Percentiles rank a stretch among this genome's conserved stretches.
Evolutionary conservation across 768 basidiomycete genomes (phyloP).

Genomic region (Rhizopogon sp.): DNA sequence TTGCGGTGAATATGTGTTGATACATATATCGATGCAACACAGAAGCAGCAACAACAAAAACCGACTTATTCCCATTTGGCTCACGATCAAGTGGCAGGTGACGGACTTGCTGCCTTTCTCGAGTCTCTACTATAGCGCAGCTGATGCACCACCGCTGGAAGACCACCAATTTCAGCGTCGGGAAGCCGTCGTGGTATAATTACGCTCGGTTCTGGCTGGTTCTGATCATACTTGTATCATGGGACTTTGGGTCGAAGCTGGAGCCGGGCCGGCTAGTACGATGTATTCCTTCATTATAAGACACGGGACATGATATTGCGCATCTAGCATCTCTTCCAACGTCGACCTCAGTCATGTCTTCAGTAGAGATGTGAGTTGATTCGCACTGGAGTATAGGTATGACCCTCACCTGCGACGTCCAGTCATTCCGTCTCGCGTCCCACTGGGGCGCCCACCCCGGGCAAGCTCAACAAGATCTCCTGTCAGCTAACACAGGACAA

Average conservation of each 20-base stretch:
- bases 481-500: slow-evolving; percentile 73
- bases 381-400: not conserved
- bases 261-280: slow-evolving; percentile 4
- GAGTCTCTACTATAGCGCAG: no score
- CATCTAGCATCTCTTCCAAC: not conserved
- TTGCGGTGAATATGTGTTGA: no score
- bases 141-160: no score
- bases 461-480: slow-evolving; percentile 70
- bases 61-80: no score
- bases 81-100: no score
- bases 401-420: slow-evolving; percentile 3
- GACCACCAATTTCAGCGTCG: not conserved
- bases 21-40: no score
- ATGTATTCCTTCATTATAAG: slow-evolving; percentile 11
- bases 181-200: slow-evolving; percentile 13
- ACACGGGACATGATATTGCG: not conserved
- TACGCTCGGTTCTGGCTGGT: not conserved
- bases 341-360: slow-evolving; percentile 39
- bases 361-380: slow-evolving; percentile 53
- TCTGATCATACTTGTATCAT: slow-evolving; percentile 9
- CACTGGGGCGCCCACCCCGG: slow-evolving; percentile 26
- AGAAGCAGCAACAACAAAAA: no score
- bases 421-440: slow-evolving; percentile 17
- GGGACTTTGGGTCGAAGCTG: slow-evolving; percentile 4
- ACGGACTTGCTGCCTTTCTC: no score